Evolutionary conservation across 2,329 filamentous ascomycete species (phyloP), one percentile per base, ranked within the genome.

Genomic region (Pseudopithomyces chartarum): DNA sequence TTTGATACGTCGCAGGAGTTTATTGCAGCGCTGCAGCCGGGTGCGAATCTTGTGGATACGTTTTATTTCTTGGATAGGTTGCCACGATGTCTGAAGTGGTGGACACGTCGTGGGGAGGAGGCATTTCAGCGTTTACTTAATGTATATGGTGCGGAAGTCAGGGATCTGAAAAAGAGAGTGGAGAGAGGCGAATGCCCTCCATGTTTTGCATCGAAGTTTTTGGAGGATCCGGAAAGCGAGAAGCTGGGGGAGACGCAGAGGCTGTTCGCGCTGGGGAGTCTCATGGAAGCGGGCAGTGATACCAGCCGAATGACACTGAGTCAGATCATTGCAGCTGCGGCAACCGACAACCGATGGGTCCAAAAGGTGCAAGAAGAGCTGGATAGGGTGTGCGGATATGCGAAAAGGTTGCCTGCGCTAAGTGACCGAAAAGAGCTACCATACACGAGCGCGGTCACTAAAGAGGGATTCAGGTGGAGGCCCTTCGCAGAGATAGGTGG

Each of bases 121-220:
- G 60, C 54, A 26, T 68, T 63, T 50, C 44, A 63, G 49, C 64
- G 61, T 13, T 45, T 62, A 19, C 22, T 54, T 7, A 61, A 61
- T 11, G 64, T 73, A 2, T 74, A 71, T 56, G 52, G 60, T 19
- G 54, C 61, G 15, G 65, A 74, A 55, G 46, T 60, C 22, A 23
- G 32, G 29, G 44, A 67, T 56, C 34, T 64, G 51, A 53, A 59
- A 57, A 29, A 52, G 48, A 36, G 67, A 23, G 66, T 69, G 22
- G 50, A 61, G 12, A 69, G 72, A 2, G 77, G 79, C 0, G 62
- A 56, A 2, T 69, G 77, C 1, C 75, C 73, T 0, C 63, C 73
- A 0, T 82, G 79, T 22, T 82, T 83, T 23, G 77, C 78, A 0
- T 79, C 73, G 1, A 73, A 80, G 5, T 73, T 82, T 7, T 60